Percentiles rank a stretch among this genome's conserved stretches.
Evolutionary conservation across 2,329 filamentous ascomycete genomes (phyloP).

Genomic region (Botryotinia narcissicola): DNA sequence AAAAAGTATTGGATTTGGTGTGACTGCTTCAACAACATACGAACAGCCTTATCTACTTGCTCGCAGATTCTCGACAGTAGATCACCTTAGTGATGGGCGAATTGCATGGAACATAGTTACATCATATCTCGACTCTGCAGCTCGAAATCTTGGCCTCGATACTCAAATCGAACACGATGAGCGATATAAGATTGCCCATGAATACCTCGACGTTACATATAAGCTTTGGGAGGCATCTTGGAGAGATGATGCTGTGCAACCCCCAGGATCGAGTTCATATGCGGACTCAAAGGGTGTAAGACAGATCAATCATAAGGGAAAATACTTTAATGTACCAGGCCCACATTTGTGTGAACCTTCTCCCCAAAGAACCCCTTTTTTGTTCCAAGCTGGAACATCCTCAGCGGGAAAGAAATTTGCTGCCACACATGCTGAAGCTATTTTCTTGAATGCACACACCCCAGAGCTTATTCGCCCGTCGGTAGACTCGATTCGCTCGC

Average conservation of each 20-base stretch:
- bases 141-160: conserved; percentile 57
- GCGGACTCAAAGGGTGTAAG: conserved; percentile 57
- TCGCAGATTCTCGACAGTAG: conserved; percentile 33
- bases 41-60: conserved; percentile 43
- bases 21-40: conserved; percentile 66
- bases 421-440: conserved; percentile 67
- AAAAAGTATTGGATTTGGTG: conserved; percentile 64
- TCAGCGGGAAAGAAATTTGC: conserved; percentile 65
- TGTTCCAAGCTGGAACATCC: conserved; percentile 65
- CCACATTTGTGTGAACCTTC: conserved; percentile 59
- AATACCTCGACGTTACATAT: conserved; percentile 49
- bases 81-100: conserved; percentile 56
- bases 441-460: conserved; percentile 66
- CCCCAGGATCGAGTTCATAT: conserved; percentile 59
- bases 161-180: conserved; percentile 63
- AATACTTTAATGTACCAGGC: conserved; percentile 62
- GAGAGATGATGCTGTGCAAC: conserved; percentile 51
- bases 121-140: conserved; percentile 65
- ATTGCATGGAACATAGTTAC: conserved; percentile 56
- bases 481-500: conserved; percentile 58
- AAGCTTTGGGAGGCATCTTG: conserved; percentile 34
- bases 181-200: conserved; percentile 63
- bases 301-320: conserved; percentile 63
- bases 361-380: conserved; percentile 34
- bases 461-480: conserved; percentile 59